These are phyloP conservation scores for Mesembryanthemum crystallinum DNA, from an alignment of 148 eudicot genomes.

Conservation along the genomic window DNA sequence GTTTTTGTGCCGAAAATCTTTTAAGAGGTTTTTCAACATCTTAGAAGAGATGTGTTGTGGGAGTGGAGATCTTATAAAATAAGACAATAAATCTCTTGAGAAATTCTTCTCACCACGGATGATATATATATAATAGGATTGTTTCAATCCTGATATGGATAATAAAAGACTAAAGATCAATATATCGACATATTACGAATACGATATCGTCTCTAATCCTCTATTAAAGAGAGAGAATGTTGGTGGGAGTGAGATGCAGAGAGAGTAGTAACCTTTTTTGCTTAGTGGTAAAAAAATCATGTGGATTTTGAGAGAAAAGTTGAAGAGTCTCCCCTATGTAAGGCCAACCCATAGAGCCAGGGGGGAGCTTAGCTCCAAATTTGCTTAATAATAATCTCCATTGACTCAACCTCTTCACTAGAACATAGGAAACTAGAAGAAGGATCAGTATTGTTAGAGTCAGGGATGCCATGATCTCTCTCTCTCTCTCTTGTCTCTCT, in stretches of 20 bases:
- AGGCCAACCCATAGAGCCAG: constrained; percentile 91
- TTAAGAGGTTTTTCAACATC: too few species aligned
- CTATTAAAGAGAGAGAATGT: not conserved
- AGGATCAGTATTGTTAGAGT: constrained; percentile 5
- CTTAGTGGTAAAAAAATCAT: constrained; percentile 52
- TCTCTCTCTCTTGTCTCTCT: not conserved
- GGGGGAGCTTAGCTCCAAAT: constrained; percentile 58
- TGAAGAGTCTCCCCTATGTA: constrained; percentile 77
- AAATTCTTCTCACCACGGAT: too few species aligned
- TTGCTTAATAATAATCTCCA: constrained; percentile 8
- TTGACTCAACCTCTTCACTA: constrained; percentile 9
- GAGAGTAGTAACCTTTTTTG: constrained; percentile 49
- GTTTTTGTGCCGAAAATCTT: too few species aligned
- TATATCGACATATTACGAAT: too few species aligned
- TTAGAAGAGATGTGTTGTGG: too few species aligned
- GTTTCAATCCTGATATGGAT: too few species aligned
- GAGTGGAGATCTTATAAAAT: too few species aligned
- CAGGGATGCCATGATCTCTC: constrained; percentile 29
- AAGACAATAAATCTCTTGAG: too few species aligned
- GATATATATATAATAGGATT: too few species aligned
- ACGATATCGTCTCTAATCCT: not conserved
- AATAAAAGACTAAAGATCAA: too few species aligned
- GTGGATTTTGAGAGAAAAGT: constrained; percentile 74
- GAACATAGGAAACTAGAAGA: not conserved
- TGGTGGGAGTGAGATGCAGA: too few species aligned